A percentile compares a stretch with the other conserved stretches of the same genome.
Conservation (phyloP, 1,284 basidiomycete species). For the Abortiporus biennis region DNA sequence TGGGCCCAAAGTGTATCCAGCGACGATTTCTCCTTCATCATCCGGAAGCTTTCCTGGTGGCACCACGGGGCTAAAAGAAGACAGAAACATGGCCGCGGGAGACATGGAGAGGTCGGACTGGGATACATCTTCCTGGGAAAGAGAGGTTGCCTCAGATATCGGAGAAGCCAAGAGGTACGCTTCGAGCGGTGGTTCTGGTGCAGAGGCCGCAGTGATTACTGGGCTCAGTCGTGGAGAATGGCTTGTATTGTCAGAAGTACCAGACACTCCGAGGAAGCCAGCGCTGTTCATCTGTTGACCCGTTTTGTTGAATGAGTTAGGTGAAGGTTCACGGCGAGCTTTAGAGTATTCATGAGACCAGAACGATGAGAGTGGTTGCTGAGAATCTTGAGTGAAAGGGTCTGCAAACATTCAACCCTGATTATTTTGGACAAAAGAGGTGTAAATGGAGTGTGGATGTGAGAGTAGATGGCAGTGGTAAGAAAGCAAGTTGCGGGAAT, state of each 20-base stretch:
- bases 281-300: constrained; percentile 2
- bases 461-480: too few relatives aligned
- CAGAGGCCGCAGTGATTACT: constrained; percentile 9
- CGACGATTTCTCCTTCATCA: constrained; percentile 54
- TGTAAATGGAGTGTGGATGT: too few relatives aligned
- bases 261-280: constrained; percentile 7
- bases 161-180: constrained; percentile 11
- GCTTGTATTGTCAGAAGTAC: constrained; percentile 9
- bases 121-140: constrained; percentile 14
- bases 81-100: constrained; percentile 76
- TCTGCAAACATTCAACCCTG: constrained; percentile 15
- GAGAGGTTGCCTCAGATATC: constrained; percentile 6
- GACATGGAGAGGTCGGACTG: constrained; percentile 35
- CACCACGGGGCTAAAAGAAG: constrained; percentile 50
- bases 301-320: background rate
- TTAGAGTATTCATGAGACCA: constrained; percentile 1
- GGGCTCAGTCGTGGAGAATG: constrained; percentile 2
- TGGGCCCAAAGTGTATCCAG: constrained; percentile 72
- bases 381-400: constrained; percentile 1
- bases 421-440: too few relatives aligned
- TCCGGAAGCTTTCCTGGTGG: constrained; percentile 34
- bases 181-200: constrained; percentile 8
- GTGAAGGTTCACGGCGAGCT: background rate
- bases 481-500: too few relatives aligned
- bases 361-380: constrained; percentile 3